Conservation (phyloP, 108 stramenopile species). For the Mediolabrus comicus region DNA sequence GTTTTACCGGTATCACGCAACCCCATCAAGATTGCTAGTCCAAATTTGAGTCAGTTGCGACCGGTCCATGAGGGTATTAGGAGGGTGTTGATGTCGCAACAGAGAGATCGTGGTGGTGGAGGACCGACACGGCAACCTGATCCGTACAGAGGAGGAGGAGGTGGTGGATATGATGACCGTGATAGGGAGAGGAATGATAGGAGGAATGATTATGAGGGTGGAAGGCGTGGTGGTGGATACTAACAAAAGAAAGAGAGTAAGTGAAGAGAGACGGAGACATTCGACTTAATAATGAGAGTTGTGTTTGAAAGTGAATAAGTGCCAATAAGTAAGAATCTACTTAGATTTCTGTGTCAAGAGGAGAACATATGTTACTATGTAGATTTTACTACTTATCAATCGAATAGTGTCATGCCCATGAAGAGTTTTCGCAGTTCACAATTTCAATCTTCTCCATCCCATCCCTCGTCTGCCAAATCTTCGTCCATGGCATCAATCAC, state of each 20-base stretch:
- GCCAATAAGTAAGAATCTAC: neutral
- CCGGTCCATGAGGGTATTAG: slow-evolving; percentile 87
- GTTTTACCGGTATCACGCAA: slow-evolving; percentile 79
- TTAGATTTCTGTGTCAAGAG: neutral
- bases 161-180: slow-evolving; percentile 1
- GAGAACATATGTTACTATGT: too few species aligned
- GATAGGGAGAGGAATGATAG: slow-evolving; percentile 8
- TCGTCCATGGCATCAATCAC: slow-evolving; percentile 67
- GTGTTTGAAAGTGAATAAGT: neutral
- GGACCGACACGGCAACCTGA: slow-evolving; percentile 7
- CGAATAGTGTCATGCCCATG: neutral
- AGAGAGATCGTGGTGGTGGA: slow-evolving; percentile 57
- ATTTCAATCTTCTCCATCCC: slow-evolving; percentile 4
- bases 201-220: neutral
- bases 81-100: slow-evolving; percentile 80
- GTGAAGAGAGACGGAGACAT: too few species aligned
- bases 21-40: slow-evolving; percentile 90
- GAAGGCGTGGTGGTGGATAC: neutral
- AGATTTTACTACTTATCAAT: too few species aligned
- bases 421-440: neutral
- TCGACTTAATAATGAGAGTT: neutral
- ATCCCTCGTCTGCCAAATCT: slow-evolving; percentile 36
- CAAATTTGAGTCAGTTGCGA: slow-evolving; percentile 77
- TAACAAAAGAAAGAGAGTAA: neutral
- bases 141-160: neutral